A percentile compares a stretch with the other conserved stretches of the same genome.
phyloP scores from a whole-genome alignment of 2,329 filamentous ascomycete species.

The Fusarium graminum region DNA sequence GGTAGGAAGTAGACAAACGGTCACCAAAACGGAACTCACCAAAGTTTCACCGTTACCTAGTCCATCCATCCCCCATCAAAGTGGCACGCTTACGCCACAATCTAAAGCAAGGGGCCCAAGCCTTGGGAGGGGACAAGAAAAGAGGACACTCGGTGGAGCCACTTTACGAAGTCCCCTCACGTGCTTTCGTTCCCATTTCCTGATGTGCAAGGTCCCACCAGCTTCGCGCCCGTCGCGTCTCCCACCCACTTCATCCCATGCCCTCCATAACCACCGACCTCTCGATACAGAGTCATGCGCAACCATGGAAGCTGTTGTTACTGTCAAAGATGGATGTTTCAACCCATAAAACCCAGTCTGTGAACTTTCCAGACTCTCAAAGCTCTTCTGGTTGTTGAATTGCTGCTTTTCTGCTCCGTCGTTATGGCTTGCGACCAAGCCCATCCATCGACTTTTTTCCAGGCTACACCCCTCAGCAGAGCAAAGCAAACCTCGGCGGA shows the following conservation, averaged over 20 bases:
- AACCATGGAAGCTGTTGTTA: constrained; percentile 49
- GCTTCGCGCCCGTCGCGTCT: constrained; percentile 61
- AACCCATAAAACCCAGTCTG: accelerated
- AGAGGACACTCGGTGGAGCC: constrained; percentile 29
- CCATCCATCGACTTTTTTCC: constrained; percentile 32
- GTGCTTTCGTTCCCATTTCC: constrained; percentile 61
- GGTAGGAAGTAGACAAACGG: constrained; percentile 29
- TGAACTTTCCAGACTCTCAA: constrained; percentile 46
- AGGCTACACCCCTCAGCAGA: constrained; percentile 46
- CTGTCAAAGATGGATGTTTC: constrained; percentile 21
- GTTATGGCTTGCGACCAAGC: constrained; percentile 15
- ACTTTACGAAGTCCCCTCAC: constrained; percentile 52
- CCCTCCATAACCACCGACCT: constrained; percentile 51
- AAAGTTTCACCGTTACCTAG: neutral
- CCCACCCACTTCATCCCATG: constrained; percentile 57
- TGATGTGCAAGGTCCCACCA: constrained; percentile 53
- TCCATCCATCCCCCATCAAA: constrained; percentile 6
- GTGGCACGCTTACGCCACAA: constrained; percentile 32
- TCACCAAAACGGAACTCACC: constrained; percentile 25
- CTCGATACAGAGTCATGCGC: constrained; percentile 22
- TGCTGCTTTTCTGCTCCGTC: constrained; percentile 23
- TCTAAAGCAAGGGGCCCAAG: constrained; percentile 32
- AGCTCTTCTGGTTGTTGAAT: constrained; percentile 41
- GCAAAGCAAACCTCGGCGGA: constrained; percentile 48
- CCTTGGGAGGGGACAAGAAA: constrained; percentile 32